Percentiles rank a stretch among this genome's conserved stretches.
phyloP scores from a whole-genome alignment of 2,329 filamentous ascomycete species.

The Claviceps capensis region DNA sequence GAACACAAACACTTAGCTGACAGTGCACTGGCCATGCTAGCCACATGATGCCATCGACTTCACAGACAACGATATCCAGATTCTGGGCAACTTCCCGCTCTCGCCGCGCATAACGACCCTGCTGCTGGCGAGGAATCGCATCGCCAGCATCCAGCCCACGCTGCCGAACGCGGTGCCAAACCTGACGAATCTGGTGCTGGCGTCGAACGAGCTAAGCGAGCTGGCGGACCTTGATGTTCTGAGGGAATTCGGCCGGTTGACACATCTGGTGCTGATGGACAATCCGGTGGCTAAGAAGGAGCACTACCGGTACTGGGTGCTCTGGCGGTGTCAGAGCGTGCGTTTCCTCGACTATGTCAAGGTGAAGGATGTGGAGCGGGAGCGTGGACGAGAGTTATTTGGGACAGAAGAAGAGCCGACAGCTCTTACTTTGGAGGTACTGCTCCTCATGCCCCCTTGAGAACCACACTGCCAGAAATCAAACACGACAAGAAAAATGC shows the following conservation, averaged over 20 bases:
- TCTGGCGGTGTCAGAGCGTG: slow-evolving; percentile 74
- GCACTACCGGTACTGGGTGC: slow-evolving; percentile 85
- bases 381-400: slow-evolving; percentile 66
- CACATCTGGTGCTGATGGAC: slow-evolving; percentile 67
- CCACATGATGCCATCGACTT: slow-evolving; percentile 96
- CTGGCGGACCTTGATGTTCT: slow-evolving; percentile 81
- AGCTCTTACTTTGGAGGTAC: slow-evolving; percentile 59
- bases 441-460: neutral
- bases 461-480: neutral
- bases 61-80: slow-evolving; percentile 92
- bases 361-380: slow-evolving; percentile 74
- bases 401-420: slow-evolving; percentile 68
- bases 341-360: slow-evolving; percentile 89
- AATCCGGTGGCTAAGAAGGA: slow-evolving; percentile 90
- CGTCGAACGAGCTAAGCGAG: slow-evolving; percentile 70
- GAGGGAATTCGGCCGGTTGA: slow-evolving; percentile 52
- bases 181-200: slow-evolving; percentile 67
- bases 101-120: slow-evolving; percentile 79
- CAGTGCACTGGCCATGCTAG: slow-evolving; percentile 26
- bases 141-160: slow-evolving; percentile 65
- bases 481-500: neutral
- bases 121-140: slow-evolving; percentile 78
- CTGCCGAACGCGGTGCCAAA: slow-evolving; percentile 67
- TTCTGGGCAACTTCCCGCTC: slow-evolving; percentile 83
- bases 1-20: too few relatives aligned